phyloP scores from a whole-genome alignment of 805 yeast genomes.

The Sungouiozyma ichnusensis region DNA sequence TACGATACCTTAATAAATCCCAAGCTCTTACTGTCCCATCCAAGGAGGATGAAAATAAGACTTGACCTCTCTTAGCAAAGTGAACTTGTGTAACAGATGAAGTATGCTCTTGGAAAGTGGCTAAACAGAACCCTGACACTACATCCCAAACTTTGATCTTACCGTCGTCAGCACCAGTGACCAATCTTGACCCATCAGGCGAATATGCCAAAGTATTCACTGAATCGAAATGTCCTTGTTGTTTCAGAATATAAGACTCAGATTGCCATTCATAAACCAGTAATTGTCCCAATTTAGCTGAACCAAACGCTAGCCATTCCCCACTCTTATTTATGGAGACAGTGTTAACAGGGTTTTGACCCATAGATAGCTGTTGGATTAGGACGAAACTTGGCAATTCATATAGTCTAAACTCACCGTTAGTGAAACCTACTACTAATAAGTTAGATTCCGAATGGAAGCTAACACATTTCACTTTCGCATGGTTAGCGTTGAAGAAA shows the following conservation, averaged over 20 bases:
- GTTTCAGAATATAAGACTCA: conserved; percentile 87
- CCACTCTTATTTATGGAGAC: conserved; percentile 75
- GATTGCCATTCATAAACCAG: conserved; percentile 98
- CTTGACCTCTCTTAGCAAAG: conserved; percentile 85
- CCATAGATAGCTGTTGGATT: conserved; percentile 83
- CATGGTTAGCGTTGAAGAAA: conserved; percentile 52
- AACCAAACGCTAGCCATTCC: conserved; percentile 96
- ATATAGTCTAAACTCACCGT: conserved; percentile 85
- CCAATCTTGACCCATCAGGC: conserved; percentile 87
- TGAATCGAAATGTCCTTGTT: conserved; percentile 94
- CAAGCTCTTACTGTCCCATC: conserved; percentile 98
- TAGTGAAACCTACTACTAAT: conserved; percentile 78
- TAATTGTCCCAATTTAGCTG: conserved; percentile 81
- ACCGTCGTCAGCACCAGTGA: conserved; percentile 95
- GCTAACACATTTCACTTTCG: conserved; percentile 68
- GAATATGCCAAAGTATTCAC: conserved; percentile 77
- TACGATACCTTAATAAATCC: conserved; percentile 88
- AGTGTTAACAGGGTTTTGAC: conserved; percentile 79
- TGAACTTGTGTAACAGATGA: conserved; percentile 80
- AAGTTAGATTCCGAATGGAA: conserved; percentile 66
- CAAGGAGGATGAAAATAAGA: conserved; percentile 78
- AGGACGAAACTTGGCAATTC: conserved; percentile 74
- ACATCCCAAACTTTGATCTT: conserved; percentile 96
- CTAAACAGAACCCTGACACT: conserved; percentile 81
- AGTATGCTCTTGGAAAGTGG: conserved; percentile 84